phyloP scores from a whole-genome alignment of 78 protist genomes.

The Speleostelium caveatum region DNA sequence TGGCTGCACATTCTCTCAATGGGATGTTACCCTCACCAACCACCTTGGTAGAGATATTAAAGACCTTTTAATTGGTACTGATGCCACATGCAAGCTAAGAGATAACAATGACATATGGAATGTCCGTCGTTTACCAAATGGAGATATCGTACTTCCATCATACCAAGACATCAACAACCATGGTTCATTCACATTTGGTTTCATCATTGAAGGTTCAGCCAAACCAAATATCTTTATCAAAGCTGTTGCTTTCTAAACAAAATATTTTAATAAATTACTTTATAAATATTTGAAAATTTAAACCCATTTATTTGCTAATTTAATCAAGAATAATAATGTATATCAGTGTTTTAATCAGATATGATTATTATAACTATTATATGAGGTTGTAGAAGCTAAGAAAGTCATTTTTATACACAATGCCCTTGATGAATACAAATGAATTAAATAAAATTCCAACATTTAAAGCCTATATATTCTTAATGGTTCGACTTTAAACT shows the following conservation, averaged over 20 bases:
- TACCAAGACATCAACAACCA: conserved; percentile 27
- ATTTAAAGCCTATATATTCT: too few relatives aligned
- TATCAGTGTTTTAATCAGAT: too few relatives aligned
- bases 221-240: conserved; percentile 1
- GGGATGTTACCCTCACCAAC: not conserved
- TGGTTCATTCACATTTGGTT: conserved; percentile 36
- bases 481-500: too few relatives aligned
- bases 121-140: not conserved
- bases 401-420: too few relatives aligned
- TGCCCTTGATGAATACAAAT: too few relatives aligned
- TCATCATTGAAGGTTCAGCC: conserved; percentile 23
- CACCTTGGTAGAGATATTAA: not conserved
- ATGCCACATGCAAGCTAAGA: not conserved
- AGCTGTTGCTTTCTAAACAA: not conserved
- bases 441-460: too few relatives aligned
- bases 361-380: too few relatives aligned
- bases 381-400: too few relatives aligned
- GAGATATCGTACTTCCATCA: conserved; percentile 17
- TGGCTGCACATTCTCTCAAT: not conserved
- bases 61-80: not conserved
- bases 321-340: too few relatives aligned
- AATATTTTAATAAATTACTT: too few relatives aligned
- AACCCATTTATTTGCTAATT: too few relatives aligned
- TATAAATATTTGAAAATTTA: too few relatives aligned
- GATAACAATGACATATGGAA: conserved; percentile 25